phyloP scores from a whole-genome alignment of 208 protist genomes.

The Leishmania turanica region DNA sequence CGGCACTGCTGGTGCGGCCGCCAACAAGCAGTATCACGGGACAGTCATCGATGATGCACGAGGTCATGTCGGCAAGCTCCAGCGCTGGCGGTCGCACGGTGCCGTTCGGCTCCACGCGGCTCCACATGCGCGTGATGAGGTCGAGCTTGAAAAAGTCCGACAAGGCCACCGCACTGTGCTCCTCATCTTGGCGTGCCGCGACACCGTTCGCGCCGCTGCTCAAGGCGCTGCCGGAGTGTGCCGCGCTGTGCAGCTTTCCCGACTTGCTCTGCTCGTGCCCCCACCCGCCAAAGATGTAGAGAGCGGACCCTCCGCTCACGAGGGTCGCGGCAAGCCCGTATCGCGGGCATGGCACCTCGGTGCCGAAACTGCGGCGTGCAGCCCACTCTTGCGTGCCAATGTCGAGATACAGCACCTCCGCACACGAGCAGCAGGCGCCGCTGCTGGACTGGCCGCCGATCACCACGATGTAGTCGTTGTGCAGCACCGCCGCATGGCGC shows the following conservation, averaged over 20 bases:
- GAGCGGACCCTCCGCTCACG: conserved; percentile 11
- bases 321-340: conserved; percentile 57
- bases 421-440: conserved; percentile 31
- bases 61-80: conserved; percentile 58
- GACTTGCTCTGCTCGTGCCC: conserved; percentile 1
- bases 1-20: conserved; percentile 19
- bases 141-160: conserved; percentile 71
- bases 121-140: conserved; percentile 62
- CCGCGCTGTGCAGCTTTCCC: background rate
- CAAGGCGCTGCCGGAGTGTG: background rate
- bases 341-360: conserved; percentile 45
- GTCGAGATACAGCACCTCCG: conserved; percentile 56
- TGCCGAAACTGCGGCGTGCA: conserved; percentile 36
- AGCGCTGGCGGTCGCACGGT: conserved; percentile 51
- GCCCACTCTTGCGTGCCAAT: conserved; percentile 42
- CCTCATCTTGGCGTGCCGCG: background rate
- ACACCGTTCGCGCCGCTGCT: background rate
- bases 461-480: conserved; percentile 66
- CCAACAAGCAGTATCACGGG: conserved; percentile 60
- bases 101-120: conserved; percentile 50
- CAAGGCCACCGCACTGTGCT: conserved; percentile 11
- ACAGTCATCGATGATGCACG: conserved; percentile 36
- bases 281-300: conserved; percentile 58
- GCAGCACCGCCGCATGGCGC: conserved; percentile 57
- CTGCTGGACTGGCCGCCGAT: conserved; percentile 46